Evolutionary conservation across 352 stramenopile genomes (phyloP).

Genomic region (Saprolegnia parasitica): DNA sequence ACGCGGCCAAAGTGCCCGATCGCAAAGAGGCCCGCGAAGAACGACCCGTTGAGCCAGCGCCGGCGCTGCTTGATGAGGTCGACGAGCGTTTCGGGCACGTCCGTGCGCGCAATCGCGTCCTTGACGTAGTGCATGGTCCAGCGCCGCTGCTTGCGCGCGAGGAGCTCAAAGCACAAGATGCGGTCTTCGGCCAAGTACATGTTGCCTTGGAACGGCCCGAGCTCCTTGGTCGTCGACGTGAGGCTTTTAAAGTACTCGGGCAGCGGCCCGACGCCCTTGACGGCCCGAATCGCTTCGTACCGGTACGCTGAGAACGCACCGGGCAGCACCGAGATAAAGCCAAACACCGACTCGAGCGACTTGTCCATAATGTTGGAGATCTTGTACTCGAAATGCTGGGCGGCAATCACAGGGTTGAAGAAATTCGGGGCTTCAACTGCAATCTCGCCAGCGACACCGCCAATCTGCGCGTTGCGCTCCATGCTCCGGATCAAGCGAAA

Average conservation of each 20-base stretch:
- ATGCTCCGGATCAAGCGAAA: constrained; percentile 45
- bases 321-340: constrained; percentile 46
- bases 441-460: constrained; percentile 46
- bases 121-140: constrained; percentile 57
- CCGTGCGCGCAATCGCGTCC: constrained; percentile 45
- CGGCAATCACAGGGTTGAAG: constrained; percentile 43
- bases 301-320: constrained; percentile 47
- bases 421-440: constrained; percentile 41
- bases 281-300: constrained; percentile 50
- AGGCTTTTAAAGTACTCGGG: constrained; percentile 47
- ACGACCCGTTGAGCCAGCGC: constrained; percentile 57
- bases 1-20: constrained; percentile 53
- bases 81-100: constrained; percentile 47
- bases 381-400: constrained; percentile 56
- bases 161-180: constrained; percentile 59
- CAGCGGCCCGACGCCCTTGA: constrained; percentile 43
- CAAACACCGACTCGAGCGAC: constrained; percentile 46
- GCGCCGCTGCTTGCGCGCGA: constrained; percentile 37
- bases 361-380: constrained; percentile 57
- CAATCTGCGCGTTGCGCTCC: constrained; percentile 50
- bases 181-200: constrained; percentile 68
- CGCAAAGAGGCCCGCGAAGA: constrained; percentile 55
- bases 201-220: constrained; percentile 58
- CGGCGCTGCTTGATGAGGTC: constrained; percentile 59
- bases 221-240: constrained; percentile 42